A percentile compares a stretch with the other conserved stretches of the same genome.
phyloP scores from a whole-genome alignment of 2,329 filamentous ascomycete genomes.

The Aspergillus caelatus region DNA sequence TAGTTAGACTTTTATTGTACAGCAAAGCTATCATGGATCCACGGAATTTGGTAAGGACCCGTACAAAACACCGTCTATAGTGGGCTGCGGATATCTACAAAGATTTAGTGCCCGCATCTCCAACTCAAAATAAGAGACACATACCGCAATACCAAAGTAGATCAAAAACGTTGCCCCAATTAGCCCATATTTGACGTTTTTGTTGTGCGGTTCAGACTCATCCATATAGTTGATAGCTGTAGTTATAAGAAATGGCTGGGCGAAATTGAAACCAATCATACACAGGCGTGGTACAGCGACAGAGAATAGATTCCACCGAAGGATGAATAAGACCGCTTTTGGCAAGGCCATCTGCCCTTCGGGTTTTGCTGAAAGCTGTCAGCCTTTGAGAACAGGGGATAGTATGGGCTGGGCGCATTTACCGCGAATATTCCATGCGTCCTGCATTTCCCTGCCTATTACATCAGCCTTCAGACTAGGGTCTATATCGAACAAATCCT shows the following conservation, averaged over 20 bases:
- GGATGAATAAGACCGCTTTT: background rate
- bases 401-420: background rate
- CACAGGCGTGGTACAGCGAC: background rate
- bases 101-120: background rate
- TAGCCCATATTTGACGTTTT: background rate
- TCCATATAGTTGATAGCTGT: background rate
- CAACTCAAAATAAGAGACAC: background rate
- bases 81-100: background rate
- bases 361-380: background rate
- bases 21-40: slow-evolving; percentile 4
- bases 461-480: slow-evolving; percentile 1
- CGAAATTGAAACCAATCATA: slow-evolving; percentile 3
- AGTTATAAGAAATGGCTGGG: slow-evolving; percentile 7
- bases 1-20: slow-evolving; percentile 3
- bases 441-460: background rate
- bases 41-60: background rate
- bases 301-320: background rate
- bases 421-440: slow-evolving; percentile 4
- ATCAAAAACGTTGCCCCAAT: slow-evolving; percentile 4
- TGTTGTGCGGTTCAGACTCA: background rate
- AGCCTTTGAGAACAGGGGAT: background rate
- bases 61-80: slow-evolving; percentile 3
- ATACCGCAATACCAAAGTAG: background rate
- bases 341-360: background rate
- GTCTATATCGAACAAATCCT: slow-evolving; percentile 11